Percentiles rank a stretch among this genome's conserved stretches.
phyloP scores from a whole-genome alignment of 129 eudicot genomes.

The Heracleum sosnowskyi region DNA sequence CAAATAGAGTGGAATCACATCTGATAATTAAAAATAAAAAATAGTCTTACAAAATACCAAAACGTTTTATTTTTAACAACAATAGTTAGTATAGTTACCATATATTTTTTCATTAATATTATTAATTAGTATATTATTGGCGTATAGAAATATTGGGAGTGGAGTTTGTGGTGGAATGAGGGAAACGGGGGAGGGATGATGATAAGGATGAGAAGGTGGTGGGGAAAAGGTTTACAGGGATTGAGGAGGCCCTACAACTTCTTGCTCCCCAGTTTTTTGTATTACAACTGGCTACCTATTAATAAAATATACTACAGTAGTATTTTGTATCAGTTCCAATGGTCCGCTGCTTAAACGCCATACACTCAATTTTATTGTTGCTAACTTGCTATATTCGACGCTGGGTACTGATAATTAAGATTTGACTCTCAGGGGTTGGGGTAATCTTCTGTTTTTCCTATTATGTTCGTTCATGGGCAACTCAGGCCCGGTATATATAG shows the following conservation, averaged over 20 bases:
- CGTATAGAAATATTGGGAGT: background rate
- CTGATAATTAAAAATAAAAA: background rate
- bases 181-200: background rate
- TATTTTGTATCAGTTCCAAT: background rate
- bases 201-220: constrained; percentile 1
- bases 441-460: background rate
- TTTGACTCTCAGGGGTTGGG: background rate
- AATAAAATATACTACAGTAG: no score
- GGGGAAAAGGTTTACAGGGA: constrained; percentile 4
- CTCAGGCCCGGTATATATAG: background rate
- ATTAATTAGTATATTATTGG: background rate
- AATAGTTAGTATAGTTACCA: background rate
- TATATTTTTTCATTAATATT: background rate
- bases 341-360: background rate
- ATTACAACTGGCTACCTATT: background rate
- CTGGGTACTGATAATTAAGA: background rate
- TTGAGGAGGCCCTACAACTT: constrained; percentile 4
- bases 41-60: no score
- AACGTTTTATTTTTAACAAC: no score
- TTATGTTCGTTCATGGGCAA: background rate
- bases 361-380: background rate
- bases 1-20: background rate
- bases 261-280: background rate
- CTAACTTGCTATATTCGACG: background rate
- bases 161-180: constrained; percentile 3